Percentiles rank a stretch among this genome's conserved stretches.
These are phyloP conservation scores for Pythium dissimile DNA, from an alignment of 352 stramenopile species.

Conservation along the genomic window DNA sequence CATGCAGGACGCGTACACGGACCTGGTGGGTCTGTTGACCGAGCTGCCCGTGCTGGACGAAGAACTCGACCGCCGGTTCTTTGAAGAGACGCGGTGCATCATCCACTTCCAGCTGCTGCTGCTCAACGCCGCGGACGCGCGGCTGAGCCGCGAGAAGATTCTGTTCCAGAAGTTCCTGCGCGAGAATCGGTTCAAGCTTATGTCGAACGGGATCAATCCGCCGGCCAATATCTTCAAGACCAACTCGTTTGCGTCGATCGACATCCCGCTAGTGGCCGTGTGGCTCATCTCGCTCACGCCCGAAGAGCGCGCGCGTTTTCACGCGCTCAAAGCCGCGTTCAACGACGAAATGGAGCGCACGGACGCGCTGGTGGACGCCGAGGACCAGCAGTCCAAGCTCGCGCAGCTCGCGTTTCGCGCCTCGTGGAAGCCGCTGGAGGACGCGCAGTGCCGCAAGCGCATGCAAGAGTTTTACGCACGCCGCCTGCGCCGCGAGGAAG, in stretches of 20 bases:
- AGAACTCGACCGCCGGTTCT: conserved; percentile 73
- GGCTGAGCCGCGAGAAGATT: conserved; percentile 86
- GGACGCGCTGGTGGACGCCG: conserved; percentile 73
- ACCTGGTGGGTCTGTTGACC: conserved; percentile 63
- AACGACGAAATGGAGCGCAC: conserved; percentile 81
- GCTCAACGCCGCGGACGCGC: conserved; percentile 83
- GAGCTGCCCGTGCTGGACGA: conserved; percentile 69
- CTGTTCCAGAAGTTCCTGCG: conserved; percentile 92
- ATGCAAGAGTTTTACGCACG: conserved; percentile 78
- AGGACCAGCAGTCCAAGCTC: conserved; percentile 51
- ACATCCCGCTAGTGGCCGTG: conserved; percentile 87
- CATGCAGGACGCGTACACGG: conserved; percentile 23
- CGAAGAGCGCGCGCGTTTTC: conserved; percentile 86
- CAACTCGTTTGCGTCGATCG: conserved; percentile 85
- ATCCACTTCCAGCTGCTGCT: conserved; percentile 92
- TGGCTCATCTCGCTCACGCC: conserved; percentile 85
- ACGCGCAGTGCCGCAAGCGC: conserved; percentile 59
- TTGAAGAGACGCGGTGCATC: conserved; percentile 88
- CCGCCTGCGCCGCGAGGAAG: conserved; percentile 60
- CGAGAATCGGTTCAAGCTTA: conserved; percentile 93
- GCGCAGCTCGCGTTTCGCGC: conserved; percentile 46
- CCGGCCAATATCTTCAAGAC: conserved; percentile 89
- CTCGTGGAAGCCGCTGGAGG: conserved; percentile 60
- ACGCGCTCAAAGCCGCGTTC: conserved; percentile 85
- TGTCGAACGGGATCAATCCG: conserved; percentile 90